These are phyloP conservation scores for Globisporangium megalacanthum DNA, from an alignment of 352 stramenopile species.

Conservation along the genomic window DNA sequence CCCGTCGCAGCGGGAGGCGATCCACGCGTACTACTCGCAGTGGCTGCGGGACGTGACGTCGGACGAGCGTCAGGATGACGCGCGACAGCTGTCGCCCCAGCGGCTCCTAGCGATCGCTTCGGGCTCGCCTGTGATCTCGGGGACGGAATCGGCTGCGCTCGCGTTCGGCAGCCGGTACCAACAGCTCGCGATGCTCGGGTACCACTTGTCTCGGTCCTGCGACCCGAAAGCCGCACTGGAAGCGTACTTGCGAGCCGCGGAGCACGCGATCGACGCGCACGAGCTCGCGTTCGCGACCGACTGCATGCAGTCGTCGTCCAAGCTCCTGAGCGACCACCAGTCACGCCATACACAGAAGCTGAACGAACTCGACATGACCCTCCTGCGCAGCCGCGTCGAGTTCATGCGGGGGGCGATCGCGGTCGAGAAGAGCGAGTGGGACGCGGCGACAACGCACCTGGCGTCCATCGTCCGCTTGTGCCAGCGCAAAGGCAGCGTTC, in stretches of 20 bases:
- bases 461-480: constrained; percentile 56
- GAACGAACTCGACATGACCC: constrained; percentile 49
- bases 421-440: constrained; percentile 69
- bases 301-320: constrained; percentile 72
- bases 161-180: constrained; percentile 25
- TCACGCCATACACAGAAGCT: constrained; percentile 29
- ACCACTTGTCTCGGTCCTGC: constrained; percentile 55
- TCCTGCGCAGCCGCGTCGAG: constrained; percentile 64
- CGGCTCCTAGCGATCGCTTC: neutral
- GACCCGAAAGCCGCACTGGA: constrained; percentile 49
- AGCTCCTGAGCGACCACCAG: constrained; percentile 49
- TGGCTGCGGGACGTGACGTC: constrained; percentile 37
- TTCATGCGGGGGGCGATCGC: constrained; percentile 67
- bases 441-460: constrained; percentile 54
- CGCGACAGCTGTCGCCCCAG: neutral
- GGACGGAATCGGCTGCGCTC: neutral
- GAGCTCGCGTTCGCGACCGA: constrained; percentile 64
- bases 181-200: constrained; percentile 56
- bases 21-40: constrained; percentile 57
- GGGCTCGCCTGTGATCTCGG: neutral
- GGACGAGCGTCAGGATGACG: neutral
- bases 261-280: constrained; percentile 46
- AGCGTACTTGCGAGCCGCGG: constrained; percentile 51
- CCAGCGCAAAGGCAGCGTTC: constrained; percentile 51
- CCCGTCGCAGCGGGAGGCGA: constrained; percentile 55